Conservation (phyloP, 169 alveolate genomes). For the Plasmodium relictum region DNA sequence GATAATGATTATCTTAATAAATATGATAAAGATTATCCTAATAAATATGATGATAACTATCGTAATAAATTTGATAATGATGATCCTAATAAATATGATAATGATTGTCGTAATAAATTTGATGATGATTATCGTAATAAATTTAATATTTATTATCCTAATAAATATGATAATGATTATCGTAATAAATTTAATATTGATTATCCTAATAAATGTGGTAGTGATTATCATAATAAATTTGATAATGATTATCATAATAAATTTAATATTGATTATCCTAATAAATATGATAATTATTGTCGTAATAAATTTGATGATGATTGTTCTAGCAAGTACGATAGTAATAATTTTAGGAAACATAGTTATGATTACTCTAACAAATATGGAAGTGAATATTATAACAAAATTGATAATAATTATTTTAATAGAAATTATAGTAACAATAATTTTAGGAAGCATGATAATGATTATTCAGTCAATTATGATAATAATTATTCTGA, state of each 20-base stretch:
- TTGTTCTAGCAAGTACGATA: neutral
- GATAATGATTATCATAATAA: neutral
- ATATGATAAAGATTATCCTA: neutral
- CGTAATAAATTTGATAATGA: neutral
- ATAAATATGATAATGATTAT: neutral
- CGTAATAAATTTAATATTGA: neutral
- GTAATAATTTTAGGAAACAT: neutral
- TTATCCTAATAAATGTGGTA: neutral
- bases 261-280: neutral
- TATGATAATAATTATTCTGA: no score
- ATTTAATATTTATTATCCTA: neutral
- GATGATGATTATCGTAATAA: neutral
- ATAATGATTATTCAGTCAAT: no score
- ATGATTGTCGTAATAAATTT: neutral
- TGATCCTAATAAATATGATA: neutral
- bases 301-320: neutral
- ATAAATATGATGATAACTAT: neutral
- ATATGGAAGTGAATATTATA: neutral
- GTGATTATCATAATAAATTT: neutral
- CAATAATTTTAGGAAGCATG: no score
- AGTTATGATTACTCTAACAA: neutral
- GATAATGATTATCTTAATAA: neutral
- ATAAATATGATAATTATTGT: neutral
- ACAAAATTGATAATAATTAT: no score
- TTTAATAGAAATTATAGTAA: no score